These are phyloP conservation scores for Leucocoprinus birnbaumii DNA, from an alignment of 768 basidiomycete species.

Conservation along the genomic window DNA sequence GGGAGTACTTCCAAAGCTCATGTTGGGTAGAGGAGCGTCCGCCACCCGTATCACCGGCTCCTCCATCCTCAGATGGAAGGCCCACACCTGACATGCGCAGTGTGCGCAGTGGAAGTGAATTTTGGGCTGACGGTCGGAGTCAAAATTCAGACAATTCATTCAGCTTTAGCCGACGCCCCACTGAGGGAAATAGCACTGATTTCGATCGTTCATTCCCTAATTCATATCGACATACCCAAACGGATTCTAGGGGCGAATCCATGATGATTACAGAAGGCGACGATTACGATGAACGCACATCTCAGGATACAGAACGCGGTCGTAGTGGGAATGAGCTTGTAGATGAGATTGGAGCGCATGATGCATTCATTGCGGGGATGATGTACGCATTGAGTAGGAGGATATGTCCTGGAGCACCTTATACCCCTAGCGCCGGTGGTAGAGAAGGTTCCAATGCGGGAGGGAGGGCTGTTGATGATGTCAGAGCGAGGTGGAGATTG, in stretches of 20 bases:
- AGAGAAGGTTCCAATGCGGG: slow-evolving; percentile 25
- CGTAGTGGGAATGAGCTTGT: slow-evolving; percentile 37
- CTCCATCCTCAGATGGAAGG: slow-evolving; percentile 9
- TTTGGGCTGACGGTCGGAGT: slow-evolving; percentile 64
- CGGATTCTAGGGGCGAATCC: slow-evolving; percentile 27
- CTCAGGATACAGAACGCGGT: slow-evolving; percentile 52
- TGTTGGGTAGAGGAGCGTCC: slow-evolving; percentile 66
- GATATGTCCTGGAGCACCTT: slow-evolving; percentile 74
- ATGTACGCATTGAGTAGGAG: slow-evolving; percentile 75
- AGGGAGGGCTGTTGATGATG: slow-evolving; percentile 30
- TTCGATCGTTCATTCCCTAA: slow-evolving; percentile 17
- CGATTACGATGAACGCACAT: slow-evolving; percentile 53
- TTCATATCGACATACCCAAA: slow-evolving; percentile 19
- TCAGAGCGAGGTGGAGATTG: slow-evolving; percentile 64
- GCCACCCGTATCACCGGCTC: slow-evolving; percentile 17
- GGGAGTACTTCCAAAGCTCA: slow-evolving; percentile 84
- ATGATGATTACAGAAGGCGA: slow-evolving; percentile 17
- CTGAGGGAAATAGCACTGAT: slow-evolving; percentile 15
- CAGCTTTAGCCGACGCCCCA: slow-evolving; percentile 33
- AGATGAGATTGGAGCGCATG: slow-evolving; percentile 78
- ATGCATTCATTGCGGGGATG: slow-evolving; percentile 87
- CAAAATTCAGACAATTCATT: slow-evolving; percentile 55
- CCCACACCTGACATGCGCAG: slow-evolving; percentile 29
- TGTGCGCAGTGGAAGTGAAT: slow-evolving; percentile 70
- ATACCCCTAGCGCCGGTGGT: slow-evolving; percentile 52